Conservation (phyloP, 805 yeast genomes). For the Diddensiella transvaalensis region DNA sequence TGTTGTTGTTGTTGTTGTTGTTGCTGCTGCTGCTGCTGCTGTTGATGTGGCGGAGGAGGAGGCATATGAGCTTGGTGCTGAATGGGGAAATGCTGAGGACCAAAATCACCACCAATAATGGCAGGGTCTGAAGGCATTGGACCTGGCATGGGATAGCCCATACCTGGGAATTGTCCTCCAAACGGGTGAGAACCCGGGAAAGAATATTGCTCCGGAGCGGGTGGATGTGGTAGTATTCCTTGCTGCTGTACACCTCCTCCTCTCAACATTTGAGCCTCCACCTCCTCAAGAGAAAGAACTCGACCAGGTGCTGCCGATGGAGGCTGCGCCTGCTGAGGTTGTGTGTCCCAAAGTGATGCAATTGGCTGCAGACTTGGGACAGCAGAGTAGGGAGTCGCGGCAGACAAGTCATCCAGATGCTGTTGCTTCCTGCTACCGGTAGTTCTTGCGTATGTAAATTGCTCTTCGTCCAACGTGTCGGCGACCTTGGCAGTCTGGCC, state of each 20-base stretch:
- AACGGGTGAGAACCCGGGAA: constrained; percentile 3
- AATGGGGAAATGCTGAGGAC: neutral
- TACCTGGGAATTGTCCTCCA: constrained; percentile 5
- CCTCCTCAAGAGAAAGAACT: constrained; percentile 72
- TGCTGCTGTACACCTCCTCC: constrained; percentile 33
- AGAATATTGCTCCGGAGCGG: constrained; percentile 5
- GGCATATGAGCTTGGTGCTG: constrained; percentile 12
- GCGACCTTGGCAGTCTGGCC: constrained; percentile 33
- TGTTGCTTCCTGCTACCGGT: constrained; percentile 31
- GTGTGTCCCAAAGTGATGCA: constrained; percentile 65
- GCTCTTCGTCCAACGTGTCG: constrained; percentile 28
- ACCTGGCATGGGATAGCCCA: constrained; percentile 1
- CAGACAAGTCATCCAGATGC: neutral
- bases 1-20: constrained; percentile 12
- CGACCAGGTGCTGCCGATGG: constrained; percentile 32
- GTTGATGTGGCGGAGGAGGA: constrained; percentile 5
- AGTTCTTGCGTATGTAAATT: constrained; percentile 29
- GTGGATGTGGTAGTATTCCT: constrained; percentile 17
- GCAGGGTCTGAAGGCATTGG: constrained; percentile 18
- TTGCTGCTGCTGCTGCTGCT: constrained; percentile 4
- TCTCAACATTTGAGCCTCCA: constrained; percentile 71
- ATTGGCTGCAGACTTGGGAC: constrained; percentile 52
- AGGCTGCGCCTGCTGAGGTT: constrained; percentile 24
- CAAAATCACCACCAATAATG: constrained; percentile 4
- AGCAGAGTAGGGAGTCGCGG: constrained; percentile 26